Evolutionary conservation across 495 filamentous ascomycete species (phyloP), one percentile per base, ranked within the genome.

Genomic region (Aspergillus avenaceus): DNA sequence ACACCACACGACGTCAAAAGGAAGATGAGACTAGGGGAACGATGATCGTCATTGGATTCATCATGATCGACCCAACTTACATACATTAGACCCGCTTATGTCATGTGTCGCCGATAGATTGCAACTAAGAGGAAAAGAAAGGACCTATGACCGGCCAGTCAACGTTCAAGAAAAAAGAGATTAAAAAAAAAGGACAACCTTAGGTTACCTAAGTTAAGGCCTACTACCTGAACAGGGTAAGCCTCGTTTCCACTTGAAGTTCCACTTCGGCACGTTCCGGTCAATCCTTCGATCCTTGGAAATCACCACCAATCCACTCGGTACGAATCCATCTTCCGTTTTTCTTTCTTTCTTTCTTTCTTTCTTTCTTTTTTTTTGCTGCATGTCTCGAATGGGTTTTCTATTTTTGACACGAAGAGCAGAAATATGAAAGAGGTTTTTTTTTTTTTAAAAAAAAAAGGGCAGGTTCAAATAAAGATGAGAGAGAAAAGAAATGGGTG

Each of bases 241-340:
- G n/a, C n/a, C n/a, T 38, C 14, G 14, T 36, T 12, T 36, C n/a
- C n/a, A 38, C 42, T 28, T 28, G 50, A 45, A n/a, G n/a, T n/a
- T n/a, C n/a, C 52, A 40, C 29, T 37, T 61, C 63, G 63, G 63
- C 53, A 61, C 48, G 54, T 63, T 61, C 58, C 58, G 62, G 22
- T 29, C 26, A n/a, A n/a, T n/a, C 36, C n/a, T 38, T 38, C 36
- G 13, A 5, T 9, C 9, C 22, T 7, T 11, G 8, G 31, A 12
- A 37, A 18, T 11, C n/a, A n/a, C n/a, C n/a, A 44, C 50, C 41
- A 47, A 47, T 50, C 47, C 47, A 51, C 41, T 46, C 46, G 47
- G 45, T n/a, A n/a, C n/a, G n/a, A n/a, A n/a, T n/a, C n/a, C n/a
- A n/a, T n/a, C n/a, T n/a, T n/a, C n/a, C 13, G 27, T 26, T 13